Percentiles rank a stretch among this genome's conserved stretches.
Conservation (phyloP, 345 rosid species). For the Microthlaspi erraticum region DNA sequence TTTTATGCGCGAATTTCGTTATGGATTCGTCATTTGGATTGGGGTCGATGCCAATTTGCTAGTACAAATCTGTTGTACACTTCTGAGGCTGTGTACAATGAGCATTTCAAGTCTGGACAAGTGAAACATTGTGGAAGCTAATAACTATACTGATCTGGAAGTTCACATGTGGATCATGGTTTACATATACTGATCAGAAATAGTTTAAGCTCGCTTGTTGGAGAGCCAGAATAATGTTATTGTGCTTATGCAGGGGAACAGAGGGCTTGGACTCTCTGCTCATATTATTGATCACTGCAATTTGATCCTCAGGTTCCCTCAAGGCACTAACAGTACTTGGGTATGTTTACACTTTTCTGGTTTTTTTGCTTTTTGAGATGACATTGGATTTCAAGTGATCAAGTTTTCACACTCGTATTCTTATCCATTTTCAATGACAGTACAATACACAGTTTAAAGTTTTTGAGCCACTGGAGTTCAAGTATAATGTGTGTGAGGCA, state of each 20-base stretch:
- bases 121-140: slow-evolving; percentile 19
- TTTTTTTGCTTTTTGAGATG: slow-evolving; percentile 2
- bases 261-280: slow-evolving; percentile 91
- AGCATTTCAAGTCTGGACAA: not conserved
- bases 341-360: slow-evolving; percentile 47
- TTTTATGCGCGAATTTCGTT: not conserved
- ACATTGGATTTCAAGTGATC: not conserved
- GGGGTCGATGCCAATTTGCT: slow-evolving; percentile 3
- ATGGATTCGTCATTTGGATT: slow-evolving; percentile 1
- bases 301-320: slow-evolving; percentile 81
- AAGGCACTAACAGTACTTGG: slow-evolving; percentile 97
- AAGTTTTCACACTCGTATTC: slow-evolving; percentile 3
- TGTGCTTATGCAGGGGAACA: slow-evolving; percentile 59
- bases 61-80: not conserved
- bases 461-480: slow-evolving; percentile 89
- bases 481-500: slow-evolving; percentile 85
- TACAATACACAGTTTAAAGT: slow-evolving; percentile 85
- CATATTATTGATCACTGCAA: slow-evolving; percentile 77
- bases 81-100: not conserved
- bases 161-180: slow-evolving; percentile 12
- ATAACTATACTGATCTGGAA: slow-evolving; percentile 12
- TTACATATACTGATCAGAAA: not conserved
- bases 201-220: not conserved
- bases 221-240: not conserved
- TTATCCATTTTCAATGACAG: slow-evolving; percentile 53